A percentile compares a stretch with the other conserved stretches of the same genome.
These are phyloP conservation scores for Kingdonia uniflora DNA, from an alignment of 164 flowering plant genomes.

Conservation along the genomic window DNA sequence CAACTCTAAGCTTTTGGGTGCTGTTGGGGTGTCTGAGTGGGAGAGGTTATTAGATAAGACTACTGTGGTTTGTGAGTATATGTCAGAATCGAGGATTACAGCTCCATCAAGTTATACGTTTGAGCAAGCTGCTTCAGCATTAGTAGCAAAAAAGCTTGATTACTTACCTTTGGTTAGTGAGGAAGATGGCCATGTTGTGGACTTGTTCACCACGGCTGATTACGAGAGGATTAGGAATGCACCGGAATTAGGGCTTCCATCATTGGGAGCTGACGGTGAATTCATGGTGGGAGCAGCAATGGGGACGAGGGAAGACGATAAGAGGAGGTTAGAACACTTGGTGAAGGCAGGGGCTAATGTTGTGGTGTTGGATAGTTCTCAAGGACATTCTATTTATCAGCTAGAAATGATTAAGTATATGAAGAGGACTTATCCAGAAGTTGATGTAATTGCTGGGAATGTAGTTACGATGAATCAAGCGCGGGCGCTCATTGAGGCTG, in stretches of 20 bases:
- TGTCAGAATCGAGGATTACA: slow-evolving; percentile 17
- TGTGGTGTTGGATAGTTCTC: slow-evolving; percentile 85
- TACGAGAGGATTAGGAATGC: slow-evolving; percentile 52
- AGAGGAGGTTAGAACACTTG: slow-evolving; percentile 74
- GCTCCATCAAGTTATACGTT: slow-evolving; percentile 38
- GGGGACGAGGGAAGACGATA: slow-evolving; percentile 79
- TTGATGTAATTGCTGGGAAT: slow-evolving; percentile 92
- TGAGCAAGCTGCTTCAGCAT: slow-evolving; percentile 34
- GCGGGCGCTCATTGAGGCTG: slow-evolving; percentile 76
- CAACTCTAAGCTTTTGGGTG: slow-evolving; percentile 44
- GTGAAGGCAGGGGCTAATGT: slow-evolving; percentile 77
- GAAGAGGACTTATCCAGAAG: slow-evolving; percentile 47
- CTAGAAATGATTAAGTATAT: slow-evolving; percentile 79
- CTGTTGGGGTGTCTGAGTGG: slow-evolving; percentile 44
- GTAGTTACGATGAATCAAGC: slow-evolving; percentile 79
- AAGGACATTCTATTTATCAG: slow-evolving; percentile 86
- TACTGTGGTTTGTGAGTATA: slow-evolving; percentile 28
- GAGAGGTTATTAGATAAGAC: slow-evolving; percentile 24
- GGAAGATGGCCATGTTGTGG: slow-evolving; percentile 45
- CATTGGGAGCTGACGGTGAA: slow-evolving; percentile 54
- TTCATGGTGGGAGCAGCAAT: slow-evolving; percentile 82
- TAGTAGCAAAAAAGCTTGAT: slow-evolving; percentile 31
- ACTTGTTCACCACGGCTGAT: slow-evolving; percentile 46
- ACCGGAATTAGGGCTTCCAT: slow-evolving; percentile 50
- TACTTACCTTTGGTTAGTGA: slow-evolving; percentile 40